Evolutionary conservation across 2,329 filamentous ascomycete species (phyloP).

Genomic region (Cercospora canescens): DNA sequence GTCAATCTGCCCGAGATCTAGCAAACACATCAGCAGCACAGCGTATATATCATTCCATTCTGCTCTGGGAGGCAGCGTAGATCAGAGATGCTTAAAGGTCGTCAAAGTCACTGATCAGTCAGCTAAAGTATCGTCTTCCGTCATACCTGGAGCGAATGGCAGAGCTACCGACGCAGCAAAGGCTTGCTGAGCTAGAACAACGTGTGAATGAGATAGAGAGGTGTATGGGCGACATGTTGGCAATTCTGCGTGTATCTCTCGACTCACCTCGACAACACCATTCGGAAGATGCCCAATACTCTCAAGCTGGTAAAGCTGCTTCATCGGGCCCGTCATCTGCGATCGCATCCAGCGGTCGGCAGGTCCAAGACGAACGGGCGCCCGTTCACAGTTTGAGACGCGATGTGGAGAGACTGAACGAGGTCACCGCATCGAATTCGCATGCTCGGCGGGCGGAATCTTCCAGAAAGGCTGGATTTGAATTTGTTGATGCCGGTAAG

Average conservation of each 20-base stretch:
- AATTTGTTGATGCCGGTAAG: neutral
- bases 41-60: neutral
- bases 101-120: too few relatives aligned
- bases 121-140: neutral
- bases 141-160: neutral
- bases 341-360: neutral
- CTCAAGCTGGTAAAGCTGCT: neutral
- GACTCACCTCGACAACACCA: neutral
- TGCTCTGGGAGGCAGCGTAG: neutral
- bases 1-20: neutral
- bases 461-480: neutral
- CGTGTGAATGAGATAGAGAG: neutral
- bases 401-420: neutral
- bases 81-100: neutral
- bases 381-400: neutral
- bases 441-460: neutral
- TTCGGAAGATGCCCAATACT: neutral
- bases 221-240: neutral
- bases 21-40: neutral
- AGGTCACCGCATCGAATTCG: neutral
- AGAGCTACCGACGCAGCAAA: neutral
- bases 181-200: neutral
- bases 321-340: neutral
- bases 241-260: neutral
- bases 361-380: neutral